Evolutionary conservation across 2,329 filamentous ascomycete genomes (phyloP), one percentile per base, ranked within the genome.

Genomic region (Hypoxylon sp.): DNA sequence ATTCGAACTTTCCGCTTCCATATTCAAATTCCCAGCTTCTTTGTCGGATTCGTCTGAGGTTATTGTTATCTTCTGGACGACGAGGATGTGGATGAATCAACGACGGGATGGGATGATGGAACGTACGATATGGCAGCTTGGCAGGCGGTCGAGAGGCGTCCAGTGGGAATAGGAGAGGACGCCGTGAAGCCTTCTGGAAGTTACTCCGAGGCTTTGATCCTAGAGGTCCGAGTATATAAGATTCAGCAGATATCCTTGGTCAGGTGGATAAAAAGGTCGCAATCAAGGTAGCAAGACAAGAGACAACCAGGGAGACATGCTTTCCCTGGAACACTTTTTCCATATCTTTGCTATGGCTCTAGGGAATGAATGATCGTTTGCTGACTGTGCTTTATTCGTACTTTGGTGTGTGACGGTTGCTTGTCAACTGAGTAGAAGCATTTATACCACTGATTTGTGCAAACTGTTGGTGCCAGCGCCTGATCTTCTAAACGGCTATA

Each of bases 81-180:
- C 46, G 52, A 58, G 41, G 21, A 62, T 19, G 55, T 60, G 61
- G 62, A 63, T 50, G 51, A 65, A 60, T 53, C 38, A 28, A 53
- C 67, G 67, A 72, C 23, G 63, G 60, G 67, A 61, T 55, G 61
- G 50, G 45, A 60, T 41, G 70, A 73, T 61, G 69, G 65, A 71
- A 66, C 56, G 36, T 51, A 63, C 49, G 63, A 63, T 43, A 36
- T 28, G 36, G 28, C 23, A 56, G 50, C n/a, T 46, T 51, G 49
- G 53, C 7, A 41, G 51, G 34, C 21, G 48, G 25, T 38, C 19
- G 13, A 51, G 59, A 28, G 50, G 43, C 30, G 41, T 63, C 46
- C 23, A 50, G 59, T 57, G 56, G 53, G 32, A 58, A 38, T 23
- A 14, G 30, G 51, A 28, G 57, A 41, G 30, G 36, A 19, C 28